These are phyloP conservation scores for Xylariaceae sp. DNA, from an alignment of 2,329 filamentous ascomycete species.

Conservation along the genomic window DNA sequence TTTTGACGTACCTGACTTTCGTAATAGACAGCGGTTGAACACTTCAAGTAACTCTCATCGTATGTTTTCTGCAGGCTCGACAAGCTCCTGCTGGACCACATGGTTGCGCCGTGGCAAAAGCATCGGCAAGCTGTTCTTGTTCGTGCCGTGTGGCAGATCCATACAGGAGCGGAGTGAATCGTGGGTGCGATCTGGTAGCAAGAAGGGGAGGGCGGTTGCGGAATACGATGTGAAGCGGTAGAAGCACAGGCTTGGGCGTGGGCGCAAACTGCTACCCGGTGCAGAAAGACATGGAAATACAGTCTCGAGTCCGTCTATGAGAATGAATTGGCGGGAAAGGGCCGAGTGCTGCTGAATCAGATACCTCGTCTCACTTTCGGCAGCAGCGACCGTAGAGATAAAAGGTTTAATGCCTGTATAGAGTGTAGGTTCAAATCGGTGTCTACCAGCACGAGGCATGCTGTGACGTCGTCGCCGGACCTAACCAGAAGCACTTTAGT, in stretches of 20 bases:
- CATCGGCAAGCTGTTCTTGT: not conserved
- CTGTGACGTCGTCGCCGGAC: slow-evolving; percentile 9
- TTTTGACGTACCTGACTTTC: slow-evolving; percentile 70
- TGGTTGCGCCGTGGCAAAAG: slow-evolving; percentile 29
- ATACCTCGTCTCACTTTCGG: not conserved
- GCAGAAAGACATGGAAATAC: slow-evolving; percentile 9
- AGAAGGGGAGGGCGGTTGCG: not conserved
- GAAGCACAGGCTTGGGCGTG: slow-evolving; percentile 1
- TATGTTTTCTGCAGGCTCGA: slow-evolving; percentile 92
- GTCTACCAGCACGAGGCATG: not conserved
- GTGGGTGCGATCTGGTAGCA: not conserved
- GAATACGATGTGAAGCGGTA: slow-evolving; percentile 8
- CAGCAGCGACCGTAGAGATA: not conserved
- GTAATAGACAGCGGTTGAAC: slow-evolving; percentile 94
- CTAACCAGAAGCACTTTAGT: not conserved
- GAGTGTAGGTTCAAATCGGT: not conserved
- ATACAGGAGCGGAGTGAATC: slow-evolving; percentile 10
- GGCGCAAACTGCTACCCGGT: slow-evolving; percentile 5
- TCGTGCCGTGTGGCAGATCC: slow-evolving; percentile 5
- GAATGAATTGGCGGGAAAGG: not conserved
- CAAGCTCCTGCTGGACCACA: slow-evolving; percentile 54
- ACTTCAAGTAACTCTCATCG: slow-evolving; percentile 91
- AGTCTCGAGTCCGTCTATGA: not conserved
- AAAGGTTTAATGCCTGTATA: not conserved
- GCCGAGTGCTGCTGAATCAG: not conserved